These are phyloP conservation scores for Botrytis tulipae DNA, from an alignment of 2,329 filamentous ascomycete species.

Conservation along the genomic window DNA sequence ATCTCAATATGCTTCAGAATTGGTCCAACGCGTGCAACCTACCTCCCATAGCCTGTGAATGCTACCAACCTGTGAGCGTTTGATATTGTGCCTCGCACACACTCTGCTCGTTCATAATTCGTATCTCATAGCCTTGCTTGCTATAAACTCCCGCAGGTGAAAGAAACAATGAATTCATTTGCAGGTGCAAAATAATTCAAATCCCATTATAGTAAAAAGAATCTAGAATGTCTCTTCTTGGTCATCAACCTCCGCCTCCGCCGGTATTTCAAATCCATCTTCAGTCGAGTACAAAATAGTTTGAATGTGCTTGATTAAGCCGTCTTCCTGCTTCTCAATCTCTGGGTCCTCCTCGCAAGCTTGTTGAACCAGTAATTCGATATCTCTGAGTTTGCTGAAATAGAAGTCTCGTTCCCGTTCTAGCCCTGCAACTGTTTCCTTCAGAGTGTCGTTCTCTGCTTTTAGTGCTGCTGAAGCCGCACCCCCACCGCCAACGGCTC, in stretches of 20 bases:
- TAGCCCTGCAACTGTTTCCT: conserved; percentile 91
- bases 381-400: conserved; percentile 97
- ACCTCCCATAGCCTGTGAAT: conserved; percentile 12
- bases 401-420: conserved; percentile 98
- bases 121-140: conserved; percentile 26
- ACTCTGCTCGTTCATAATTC: conserved; percentile 28
- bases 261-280: conserved; percentile 86
- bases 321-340: conserved; percentile 89
- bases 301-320: conserved; percentile 93
- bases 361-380: conserved; percentile 90
- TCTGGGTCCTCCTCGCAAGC: conserved; percentile 90
- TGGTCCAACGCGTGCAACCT: conserved; percentile 11
- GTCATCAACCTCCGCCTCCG: conserved; percentile 62
- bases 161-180: conserved; percentile 27
- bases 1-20: conserved; percentile 19
- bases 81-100: conserved; percentile 10
- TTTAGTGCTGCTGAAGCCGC: conserved; percentile 70
- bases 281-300: conserved; percentile 96
- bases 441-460: conserved; percentile 82
- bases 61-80: conserved; percentile 21
- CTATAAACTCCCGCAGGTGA: conserved; percentile 33
- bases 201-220: conserved; percentile 26
- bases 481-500: conserved; percentile 44
- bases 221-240: conserved; percentile 77
- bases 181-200: conserved; percentile 22